phyloP scores from a whole-genome alignment of 2,329 filamentous ascomycete species.

The Graphilbum sp. region DNA sequence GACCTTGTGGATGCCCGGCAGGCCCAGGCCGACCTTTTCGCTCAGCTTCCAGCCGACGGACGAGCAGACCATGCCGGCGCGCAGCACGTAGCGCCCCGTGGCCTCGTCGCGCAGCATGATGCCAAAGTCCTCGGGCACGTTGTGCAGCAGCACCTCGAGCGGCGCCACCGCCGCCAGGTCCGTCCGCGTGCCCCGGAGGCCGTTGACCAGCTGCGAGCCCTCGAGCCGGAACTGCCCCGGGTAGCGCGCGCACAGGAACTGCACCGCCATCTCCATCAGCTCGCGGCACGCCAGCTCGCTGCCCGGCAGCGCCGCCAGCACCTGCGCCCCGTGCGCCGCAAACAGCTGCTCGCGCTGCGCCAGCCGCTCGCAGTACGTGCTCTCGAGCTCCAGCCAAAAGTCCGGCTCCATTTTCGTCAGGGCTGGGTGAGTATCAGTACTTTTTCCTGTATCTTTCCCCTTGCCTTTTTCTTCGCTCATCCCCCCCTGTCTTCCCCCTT shows the following conservation, averaged over 20 bases:
- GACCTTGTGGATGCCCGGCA: slow-evolving; percentile 54
- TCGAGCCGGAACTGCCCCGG: slow-evolving; percentile 49
- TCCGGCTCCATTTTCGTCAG: slow-evolving; percentile 63
- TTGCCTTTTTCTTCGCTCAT: too few species aligned
- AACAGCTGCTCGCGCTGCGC: slow-evolving; percentile 51
- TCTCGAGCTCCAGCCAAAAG: slow-evolving; percentile 83
- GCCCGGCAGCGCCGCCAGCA: slow-evolving; percentile 55
- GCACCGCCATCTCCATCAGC: slow-evolving; percentile 71
- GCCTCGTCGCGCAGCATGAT: slow-evolving; percentile 56
- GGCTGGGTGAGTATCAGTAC: slow-evolving; percentile 42
- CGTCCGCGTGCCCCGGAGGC: slow-evolving; percentile 45
- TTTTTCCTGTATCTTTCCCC: too few species aligned
- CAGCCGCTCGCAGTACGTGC: slow-evolving; percentile 51
- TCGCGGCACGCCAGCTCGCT: slow-evolving; percentile 70
- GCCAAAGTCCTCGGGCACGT: slow-evolving; percentile 73
- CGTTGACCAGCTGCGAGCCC: slow-evolving; percentile 47
- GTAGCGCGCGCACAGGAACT: slow-evolving; percentile 65
- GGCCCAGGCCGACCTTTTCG: slow-evolving; percentile 53
- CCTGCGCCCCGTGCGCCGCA: slow-evolving; percentile 40
- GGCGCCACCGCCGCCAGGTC: slow-evolving; percentile 47
- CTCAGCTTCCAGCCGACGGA: slow-evolving; percentile 65
- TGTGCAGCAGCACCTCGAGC: slow-evolving; percentile 53
- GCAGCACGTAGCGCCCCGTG: slow-evolving; percentile 57
- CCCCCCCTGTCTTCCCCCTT: too few species aligned
- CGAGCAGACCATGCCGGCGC: slow-evolving; percentile 64